Evolutionary conservation across 2,329 filamentous ascomycete genomes (phyloP), one percentile per base, ranked within the genome.

Genomic region (Aspergillus chevalieri): DNA sequence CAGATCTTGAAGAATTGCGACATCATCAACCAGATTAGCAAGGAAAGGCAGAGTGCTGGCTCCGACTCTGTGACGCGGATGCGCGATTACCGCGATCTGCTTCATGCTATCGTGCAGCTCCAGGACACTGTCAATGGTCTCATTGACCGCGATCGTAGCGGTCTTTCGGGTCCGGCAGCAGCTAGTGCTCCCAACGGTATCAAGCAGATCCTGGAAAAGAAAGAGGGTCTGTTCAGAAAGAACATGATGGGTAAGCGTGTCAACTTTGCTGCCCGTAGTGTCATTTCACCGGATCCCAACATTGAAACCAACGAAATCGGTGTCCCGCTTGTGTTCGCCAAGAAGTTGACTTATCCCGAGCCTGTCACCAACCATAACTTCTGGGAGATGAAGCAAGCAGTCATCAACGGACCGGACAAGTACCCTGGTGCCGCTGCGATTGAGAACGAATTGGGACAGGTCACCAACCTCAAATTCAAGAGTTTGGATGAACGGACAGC

Each of bases 171-270:
- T 46, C 78, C 83, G 15, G 88, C 89, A 24, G 88, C 84, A 12
- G 85, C 86, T 62, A 80, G 84, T 49, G 86, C 89, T 47, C 88
- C 94, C 53, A 91, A 95, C 55, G 93, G 94, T 59, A 95, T 98
- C 73, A 98, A 98, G 73, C 93, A 98, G 66, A 87, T 91, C 65
- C 79, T 98, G 24, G 93, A 98, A 73, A 98, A 98, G 78, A 98
- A 98, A 73, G 94, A 98, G 65, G 93, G 93, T 57, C 78, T 98
- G 26, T 98, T 98, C 77, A 81, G 93, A 61, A 97, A 95, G 77
- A 96, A 98, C 72, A 97, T 98, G 93, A 98, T 98, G 93, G 93
- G 93, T 53, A 98, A 98, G 78, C 90, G 93, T 76, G 93, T 98
- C 73, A 97, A 98, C 70, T 97, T 93, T 67, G 93, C 93, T 45